Evolutionary conservation across 2,329 filamentous ascomycete species (phyloP), one percentile per base, ranked within the genome.

Genomic region (Aspergillus hortae): DNA sequence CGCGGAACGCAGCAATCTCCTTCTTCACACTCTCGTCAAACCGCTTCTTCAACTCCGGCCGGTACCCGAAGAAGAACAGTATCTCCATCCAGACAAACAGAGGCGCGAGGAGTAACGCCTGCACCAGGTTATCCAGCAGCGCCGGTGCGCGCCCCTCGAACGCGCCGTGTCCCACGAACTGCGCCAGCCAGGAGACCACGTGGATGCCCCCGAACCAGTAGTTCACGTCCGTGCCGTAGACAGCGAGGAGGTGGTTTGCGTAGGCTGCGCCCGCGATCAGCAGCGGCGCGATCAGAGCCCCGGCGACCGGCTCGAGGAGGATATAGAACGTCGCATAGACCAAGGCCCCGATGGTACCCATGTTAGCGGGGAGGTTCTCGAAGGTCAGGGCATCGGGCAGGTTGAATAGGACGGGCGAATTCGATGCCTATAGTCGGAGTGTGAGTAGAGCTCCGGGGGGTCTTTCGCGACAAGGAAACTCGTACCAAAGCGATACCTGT

Each of bases 31-130:
- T 84, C 68, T 86, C 85, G 56, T 92, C 84, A 42, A 97, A 83
- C 46, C 92, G 84, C 55, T 82, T 80, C 75, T 92, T 90, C 61
- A 99, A 78, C 70, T 95, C 91, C 1, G 87, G 89, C 54, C 94
- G 84, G 73, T 97, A 99, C 45, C 94, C 94, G 46, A 95, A 82
- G 64, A 80, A 85, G 77, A 99, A 99, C 23, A 99, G 80, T 21
- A 95, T 75, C 76, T 97, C 92, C 63, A 99, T 87, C 89, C 94
- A 99, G 53, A 97, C 92, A 63, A 97, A 99, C 65, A 99, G 87
- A 7, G 94, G 94, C 0, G 94, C 94, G 21, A 97, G 80, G 66
- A 97, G 92, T 58, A 97, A 72, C 25, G 94, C 92, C 74, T 97
- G 94, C 44, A 95, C 80, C 40, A 97, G 74, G 66, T 96, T 97